Evolutionary conservation across 129 eudicot species (phyloP).

Genomic region (Chrysanthemum lavandulifolium): DNA sequence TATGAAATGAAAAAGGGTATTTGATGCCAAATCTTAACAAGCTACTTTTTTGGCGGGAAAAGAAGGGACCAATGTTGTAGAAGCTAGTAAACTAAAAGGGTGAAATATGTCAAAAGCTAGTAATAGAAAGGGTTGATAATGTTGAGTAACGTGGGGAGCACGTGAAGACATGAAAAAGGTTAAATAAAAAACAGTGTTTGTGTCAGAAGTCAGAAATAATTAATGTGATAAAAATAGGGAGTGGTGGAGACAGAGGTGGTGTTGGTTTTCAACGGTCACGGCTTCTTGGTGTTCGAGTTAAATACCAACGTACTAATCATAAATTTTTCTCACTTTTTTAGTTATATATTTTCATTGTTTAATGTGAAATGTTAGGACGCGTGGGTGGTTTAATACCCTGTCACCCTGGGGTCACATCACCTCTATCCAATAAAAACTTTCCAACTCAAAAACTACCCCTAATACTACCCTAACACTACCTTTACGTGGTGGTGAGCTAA

Average conservation of each 20-base stretch:
- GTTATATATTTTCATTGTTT: background rate
- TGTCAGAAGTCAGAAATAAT: constrained; percentile 36
- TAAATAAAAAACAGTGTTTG: background rate
- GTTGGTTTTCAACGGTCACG: constrained; percentile 43
- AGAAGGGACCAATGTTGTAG: constrained; percentile 13
- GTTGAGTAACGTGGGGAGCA: constrained; percentile 28
- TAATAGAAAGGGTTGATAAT: background rate
- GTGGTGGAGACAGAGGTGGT: constrained; percentile 32
- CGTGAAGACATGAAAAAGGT: constrained; percentile 31
- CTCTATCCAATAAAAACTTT: too few species aligned
- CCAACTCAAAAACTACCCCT: too few species aligned
- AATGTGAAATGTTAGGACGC: background rate
- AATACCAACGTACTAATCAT: constrained; percentile 21
- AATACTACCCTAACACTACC: too few species aligned
- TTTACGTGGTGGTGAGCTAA: too few species aligned
- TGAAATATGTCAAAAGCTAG: too few species aligned
- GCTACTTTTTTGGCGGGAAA: constrained; percentile 29
- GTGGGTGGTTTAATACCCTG: too few species aligned
- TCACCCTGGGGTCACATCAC: too few species aligned
- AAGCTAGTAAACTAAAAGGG: background rate
- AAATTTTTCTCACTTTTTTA: background rate
- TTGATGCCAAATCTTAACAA: background rate
- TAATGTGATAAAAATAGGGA: background rate
- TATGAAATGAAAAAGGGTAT: background rate
- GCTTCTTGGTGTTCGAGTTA: constrained; percentile 29